These are phyloP conservation scores for Phyllosticta capitalensis DNA, from an alignment of 2,329 filamentous ascomycete genomes.

Conservation along the genomic window DNA sequence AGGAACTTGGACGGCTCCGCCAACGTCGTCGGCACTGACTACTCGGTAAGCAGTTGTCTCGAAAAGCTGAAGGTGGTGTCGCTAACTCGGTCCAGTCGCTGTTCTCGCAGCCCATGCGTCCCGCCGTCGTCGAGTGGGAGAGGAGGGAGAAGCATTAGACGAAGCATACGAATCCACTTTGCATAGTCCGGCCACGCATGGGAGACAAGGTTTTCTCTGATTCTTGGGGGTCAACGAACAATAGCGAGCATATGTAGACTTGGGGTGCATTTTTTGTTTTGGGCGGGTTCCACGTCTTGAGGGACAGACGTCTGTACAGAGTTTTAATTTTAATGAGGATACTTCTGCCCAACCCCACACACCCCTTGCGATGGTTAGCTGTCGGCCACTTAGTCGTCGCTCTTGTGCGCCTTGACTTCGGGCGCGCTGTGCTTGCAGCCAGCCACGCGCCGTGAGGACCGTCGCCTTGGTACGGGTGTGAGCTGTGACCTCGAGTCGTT, in stretches of 20 bases:
- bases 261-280: neutral
- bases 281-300: neutral
- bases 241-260: neutral
- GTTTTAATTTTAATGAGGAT: conserved; percentile 1
- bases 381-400: too few species aligned
- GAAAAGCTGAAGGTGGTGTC: neutral
- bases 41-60: conserved; percentile 39
- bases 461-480: too few species aligned
- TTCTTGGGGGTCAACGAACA: neutral
- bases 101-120: conserved; percentile 36
- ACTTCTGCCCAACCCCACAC: neutral
- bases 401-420: neutral
- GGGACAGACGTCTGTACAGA: conserved; percentile 2
- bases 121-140: conserved; percentile 62
- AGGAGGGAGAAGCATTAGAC: conserved; percentile 37
- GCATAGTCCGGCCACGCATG: neutral
- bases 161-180: neutral
- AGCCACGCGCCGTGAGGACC: too few species aligned
- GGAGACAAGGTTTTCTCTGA: neutral
- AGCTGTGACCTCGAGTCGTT: too few species aligned
- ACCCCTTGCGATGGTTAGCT: neutral
- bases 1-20: conserved; percentile 62
- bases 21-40: conserved; percentile 60
- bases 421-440: too few species aligned
- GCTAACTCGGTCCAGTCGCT: conserved; percentile 18